phyloP scores from a whole-genome alignment of 2,329 filamentous ascomycete species.

The Gyromitra esculenta region DNA sequence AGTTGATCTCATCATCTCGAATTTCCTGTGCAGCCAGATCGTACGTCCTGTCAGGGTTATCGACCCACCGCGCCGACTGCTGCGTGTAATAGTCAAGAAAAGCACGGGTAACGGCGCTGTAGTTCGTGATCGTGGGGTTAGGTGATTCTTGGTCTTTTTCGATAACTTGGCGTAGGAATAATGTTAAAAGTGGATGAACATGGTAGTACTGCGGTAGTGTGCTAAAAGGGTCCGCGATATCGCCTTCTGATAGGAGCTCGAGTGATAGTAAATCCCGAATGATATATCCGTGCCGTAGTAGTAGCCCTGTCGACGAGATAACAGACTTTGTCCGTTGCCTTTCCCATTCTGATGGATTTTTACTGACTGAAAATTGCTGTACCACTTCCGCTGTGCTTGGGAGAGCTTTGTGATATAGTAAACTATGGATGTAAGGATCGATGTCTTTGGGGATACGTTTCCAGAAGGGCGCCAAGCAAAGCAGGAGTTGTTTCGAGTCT shows the following conservation, averaged over 20 bases:
- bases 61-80: slow-evolving; percentile 24
- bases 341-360: slow-evolving; percentile 14
- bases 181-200: slow-evolving; percentile 38
- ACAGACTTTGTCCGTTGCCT: slow-evolving; percentile 17
- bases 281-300: slow-evolving; percentile 30
- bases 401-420: slow-evolving; percentile 37
- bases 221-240: neutral
- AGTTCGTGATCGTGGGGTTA: slow-evolving; percentile 4
- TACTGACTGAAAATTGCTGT: neutral
- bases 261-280: slow-evolving; percentile 31
- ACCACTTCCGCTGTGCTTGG: slow-evolving; percentile 12
- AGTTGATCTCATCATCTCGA: slow-evolving; percentile 44
- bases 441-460: slow-evolving; percentile 41
- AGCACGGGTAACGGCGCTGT: slow-evolving; percentile 10
- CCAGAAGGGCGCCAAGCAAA: slow-evolving; percentile 44
- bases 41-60: slow-evolving; percentile 26
- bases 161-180: slow-evolving; percentile 28
- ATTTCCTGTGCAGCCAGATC: slow-evolving; percentile 30
- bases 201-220: slow-evolving; percentile 29
- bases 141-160: slow-evolving; percentile 6
- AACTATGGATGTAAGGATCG: slow-evolving; percentile 29
- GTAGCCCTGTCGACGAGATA: slow-evolving; percentile 25
- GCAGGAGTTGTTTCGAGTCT: slow-evolving; percentile 30
- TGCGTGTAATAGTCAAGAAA: slow-evolving; percentile 45
- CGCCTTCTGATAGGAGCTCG: slow-evolving; percentile 34